Evolutionary conservation across 139 green algal genomes (phyloP), one percentile per base, ranked within the genome.

Genomic region (Chlorella sp.): DNA sequence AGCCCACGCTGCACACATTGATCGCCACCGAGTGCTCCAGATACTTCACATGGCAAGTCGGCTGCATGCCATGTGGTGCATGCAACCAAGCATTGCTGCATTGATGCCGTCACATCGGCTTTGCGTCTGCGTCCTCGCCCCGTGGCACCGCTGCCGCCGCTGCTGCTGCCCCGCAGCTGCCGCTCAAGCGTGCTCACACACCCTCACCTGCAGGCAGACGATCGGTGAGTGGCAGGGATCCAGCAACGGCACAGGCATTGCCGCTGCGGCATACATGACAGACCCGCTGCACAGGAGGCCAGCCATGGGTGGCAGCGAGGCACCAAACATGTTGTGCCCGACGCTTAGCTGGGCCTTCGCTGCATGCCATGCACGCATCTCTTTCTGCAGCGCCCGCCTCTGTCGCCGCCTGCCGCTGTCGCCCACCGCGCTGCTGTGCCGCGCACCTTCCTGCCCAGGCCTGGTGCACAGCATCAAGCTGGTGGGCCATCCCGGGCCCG

Each of bases 1-100:
- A 56, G 76, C 76, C 80, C 30, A 70, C 51, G 4, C 55, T 74
- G 80, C 80, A 85, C 80, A 85, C 80, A 5, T 28, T 85, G 34
- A 78, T 85, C 34, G 80, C 80, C 18, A 85, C 80, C 0, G 80
- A 91, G 63, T 97, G 94, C 84, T 89, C 75, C 0, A 68, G 78
- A 21, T 97, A 97, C 82, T 95, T 93, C 25, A 87, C 91, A 55
- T 97, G 94, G 76, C 55, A 13, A n/a, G 74, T 30, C 36, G n/a
- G n/a, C n/a, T 34, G 51, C 41, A 26, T 20, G 23, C 11, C 65
- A 5, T 13, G 16, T 20, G 18, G 55, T 18, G n/a, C 28, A 51
- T 30, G 44, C 16, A n/a, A n/a, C n/a, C n/a, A n/a, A n/a, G n/a
- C n/a, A n/a, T 17, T 21, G 30, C 13, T 6, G n/a, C 47, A 7